These are phyloP conservation scores for Lippia alba DNA, from an alignment of 305 asterid species.

Conservation along the genomic window DNA sequence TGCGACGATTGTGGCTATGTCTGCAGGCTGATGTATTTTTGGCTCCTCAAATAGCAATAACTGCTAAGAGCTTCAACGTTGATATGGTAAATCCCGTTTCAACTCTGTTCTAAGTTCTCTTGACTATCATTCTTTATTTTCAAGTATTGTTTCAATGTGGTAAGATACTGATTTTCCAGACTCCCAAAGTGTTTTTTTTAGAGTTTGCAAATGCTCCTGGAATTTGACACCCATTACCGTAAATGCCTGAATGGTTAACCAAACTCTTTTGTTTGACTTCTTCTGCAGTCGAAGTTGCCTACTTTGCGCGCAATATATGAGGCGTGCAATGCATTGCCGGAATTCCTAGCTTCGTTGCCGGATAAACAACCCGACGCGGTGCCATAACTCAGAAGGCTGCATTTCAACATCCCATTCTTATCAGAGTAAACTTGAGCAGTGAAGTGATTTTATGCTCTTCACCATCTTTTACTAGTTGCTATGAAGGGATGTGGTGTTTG, in stretches of 20 bases:
- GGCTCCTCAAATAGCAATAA: slow-evolving; percentile 74
- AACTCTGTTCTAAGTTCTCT: neutral
- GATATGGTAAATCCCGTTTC: slow-evolving; percentile 54
- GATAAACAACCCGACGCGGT: slow-evolving; percentile 73
- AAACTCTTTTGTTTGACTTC: neutral
- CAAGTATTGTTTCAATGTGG: neutral
- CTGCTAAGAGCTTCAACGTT: slow-evolving; percentile 56
- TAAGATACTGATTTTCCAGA: too few relatives aligned
- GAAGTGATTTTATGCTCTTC: neutral
- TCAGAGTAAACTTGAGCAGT: neutral
- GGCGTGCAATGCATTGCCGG: slow-evolving; percentile 57
- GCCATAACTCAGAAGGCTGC: slow-evolving; percentile 18
- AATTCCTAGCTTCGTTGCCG: slow-evolving; percentile 69
- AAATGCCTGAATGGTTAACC: neutral
- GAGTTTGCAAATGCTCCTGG: too few relatives aligned
- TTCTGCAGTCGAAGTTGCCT: slow-evolving; percentile 59
- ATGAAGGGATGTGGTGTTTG: neutral
- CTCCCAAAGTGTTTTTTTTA: too few relatives aligned
- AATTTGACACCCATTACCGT: neutral
- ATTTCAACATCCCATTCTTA: neutral
- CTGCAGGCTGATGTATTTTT: slow-evolving; percentile 84
- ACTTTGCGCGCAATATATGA: slow-evolving; percentile 49
- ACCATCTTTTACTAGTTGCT: neutral
- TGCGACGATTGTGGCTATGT: slow-evolving; percentile 4
- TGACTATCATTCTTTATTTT: neutral